phyloP scores from a whole-genome alignment of 2,329 filamentous ascomycete genomes.

The Clarireedia hainanense region DNA sequence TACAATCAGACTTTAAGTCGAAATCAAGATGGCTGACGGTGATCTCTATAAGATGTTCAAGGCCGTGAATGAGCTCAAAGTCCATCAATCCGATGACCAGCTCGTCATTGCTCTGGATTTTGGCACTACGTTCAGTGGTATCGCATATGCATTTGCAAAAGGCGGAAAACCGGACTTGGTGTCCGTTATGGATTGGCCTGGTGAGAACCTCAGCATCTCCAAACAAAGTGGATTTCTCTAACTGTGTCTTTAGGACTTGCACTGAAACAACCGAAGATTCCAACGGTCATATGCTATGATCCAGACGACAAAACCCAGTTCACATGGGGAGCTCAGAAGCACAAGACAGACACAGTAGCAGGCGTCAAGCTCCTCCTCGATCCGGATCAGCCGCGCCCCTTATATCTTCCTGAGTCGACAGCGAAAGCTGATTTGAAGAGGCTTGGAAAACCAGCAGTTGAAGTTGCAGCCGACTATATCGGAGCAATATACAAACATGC shows the following conservation, averaged over 20 bases:
- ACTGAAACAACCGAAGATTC: slow-evolving; percentile 12
- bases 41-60: not conserved
- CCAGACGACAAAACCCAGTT: slow-evolving; percentile 1
- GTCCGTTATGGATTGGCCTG: slow-evolving; percentile 15
- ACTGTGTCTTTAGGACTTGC: slow-evolving; percentile 1
- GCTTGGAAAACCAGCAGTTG: slow-evolving; percentile 41
- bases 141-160: slow-evolving; percentile 13
- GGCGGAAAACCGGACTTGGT: slow-evolving; percentile 5
- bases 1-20: not conserved
- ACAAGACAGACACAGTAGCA: slow-evolving; percentile 12
- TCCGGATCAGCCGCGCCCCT: slow-evolving; percentile 16
- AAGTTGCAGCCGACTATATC: slow-evolving; percentile 33
- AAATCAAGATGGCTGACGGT: not conserved
- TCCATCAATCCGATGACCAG: slow-evolving; percentile 7
- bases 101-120: slow-evolving; percentile 17
- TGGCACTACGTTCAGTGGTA: slow-evolving; percentile 15
- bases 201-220: slow-evolving; percentile 4
- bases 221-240: not conserved
- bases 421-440: slow-evolving; percentile 29
- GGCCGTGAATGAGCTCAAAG: not conserved
- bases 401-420: slow-evolving; percentile 14
- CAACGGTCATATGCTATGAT: slow-evolving; percentile 13
- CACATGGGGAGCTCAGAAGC: slow-evolving; percentile 13
- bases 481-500: slow-evolving; percentile 36
- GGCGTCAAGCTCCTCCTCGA: slow-evolving; percentile 25